Evolutionary conservation across 495 filamentous ascomycete genomes (phyloP).

Genomic region (Jackrogersella multiformis): DNA sequence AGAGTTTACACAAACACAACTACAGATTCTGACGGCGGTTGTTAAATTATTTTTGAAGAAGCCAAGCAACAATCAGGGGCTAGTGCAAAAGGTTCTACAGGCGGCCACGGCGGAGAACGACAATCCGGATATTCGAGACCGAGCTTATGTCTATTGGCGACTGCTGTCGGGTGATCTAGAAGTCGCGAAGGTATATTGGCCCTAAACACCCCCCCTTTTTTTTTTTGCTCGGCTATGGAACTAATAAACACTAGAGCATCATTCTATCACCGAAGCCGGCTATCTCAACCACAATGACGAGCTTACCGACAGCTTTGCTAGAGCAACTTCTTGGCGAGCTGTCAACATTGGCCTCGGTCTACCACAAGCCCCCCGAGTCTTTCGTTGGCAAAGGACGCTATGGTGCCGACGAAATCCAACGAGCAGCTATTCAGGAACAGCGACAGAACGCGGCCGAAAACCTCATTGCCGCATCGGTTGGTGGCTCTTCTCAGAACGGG

Average conservation of each 20-base stretch:
- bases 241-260: conserved; percentile 68
- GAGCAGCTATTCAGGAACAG: conserved; percentile 95
- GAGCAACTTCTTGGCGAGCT: conserved; percentile 88
- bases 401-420: conserved; percentile 93
- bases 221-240: conserved; percentile 6
- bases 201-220: background rate
- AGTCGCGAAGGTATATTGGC: conserved; percentile 74
- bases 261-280: conserved; percentile 93
- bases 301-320: conserved; percentile 81
- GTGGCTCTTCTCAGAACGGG: conserved; percentile 72
- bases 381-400: conserved; percentile 96
- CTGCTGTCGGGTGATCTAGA: conserved; percentile 91
- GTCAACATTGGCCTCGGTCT: conserved; percentile 97
- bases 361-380: conserved; percentile 96
- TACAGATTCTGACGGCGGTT: conserved; percentile 95
- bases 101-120: conserved; percentile 92
- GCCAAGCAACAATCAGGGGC: conserved; percentile 82
- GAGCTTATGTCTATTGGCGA: conserved; percentile 98
- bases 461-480: conserved; percentile 86
- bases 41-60: conserved; percentile 98
- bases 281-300: conserved; percentile 91
- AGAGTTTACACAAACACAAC: conserved; percentile 91
- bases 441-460: conserved; percentile 91
- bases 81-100: conserved; percentile 94
- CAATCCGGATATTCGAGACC: conserved; percentile 95